Percentiles rank a stretch among this genome's conserved stretches.
phyloP scores from a whole-genome alignment of 2,329 filamentous ascomycete species.

The Zymoseptoria pseudotritici region DNA sequence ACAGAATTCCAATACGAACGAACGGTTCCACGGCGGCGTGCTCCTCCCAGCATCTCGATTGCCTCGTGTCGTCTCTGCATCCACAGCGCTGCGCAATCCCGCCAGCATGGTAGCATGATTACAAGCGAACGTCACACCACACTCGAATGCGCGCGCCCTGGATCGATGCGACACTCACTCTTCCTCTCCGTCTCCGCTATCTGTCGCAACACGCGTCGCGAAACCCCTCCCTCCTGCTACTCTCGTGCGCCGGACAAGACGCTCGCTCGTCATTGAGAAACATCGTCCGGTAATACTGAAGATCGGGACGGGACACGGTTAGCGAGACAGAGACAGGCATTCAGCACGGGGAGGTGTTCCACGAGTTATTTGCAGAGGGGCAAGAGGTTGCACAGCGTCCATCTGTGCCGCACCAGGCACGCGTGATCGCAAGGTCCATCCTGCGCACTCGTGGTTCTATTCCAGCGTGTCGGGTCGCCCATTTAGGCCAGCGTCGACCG shows the following conservation, averaged over 20 bases:
- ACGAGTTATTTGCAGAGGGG: slow-evolving; percentile 6
- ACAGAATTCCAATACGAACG: neutral
- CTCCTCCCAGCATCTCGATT: neutral
- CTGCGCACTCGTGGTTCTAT: slow-evolving; percentile 12
- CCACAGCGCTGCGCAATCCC: neutral
- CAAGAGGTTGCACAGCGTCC: slow-evolving; percentile 9
- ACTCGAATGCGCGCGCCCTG: slow-evolving; percentile 13
- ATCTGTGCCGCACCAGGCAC: slow-evolving; percentile 11
- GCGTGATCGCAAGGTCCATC: slow-evolving; percentile 12
- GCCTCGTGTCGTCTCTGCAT: neutral
- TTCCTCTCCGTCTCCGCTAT: neutral
- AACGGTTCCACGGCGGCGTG: neutral
- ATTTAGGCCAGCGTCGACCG: slow-evolving; percentile 11
- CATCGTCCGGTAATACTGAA: neutral
- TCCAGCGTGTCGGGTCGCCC: slow-evolving; percentile 9
- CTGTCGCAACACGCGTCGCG: neutral
- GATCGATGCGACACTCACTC: slow-evolving; percentile 18
- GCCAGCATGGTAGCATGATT: slow-evolving; percentile 13
- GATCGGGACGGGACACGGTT: neutral
- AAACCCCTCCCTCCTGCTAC: neutral
- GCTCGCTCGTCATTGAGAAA: neutral
- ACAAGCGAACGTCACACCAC: slow-evolving; percentile 23
- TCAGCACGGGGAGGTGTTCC: neutral
- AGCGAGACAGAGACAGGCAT: neutral
- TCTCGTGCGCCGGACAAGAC: neutral